These are phyloP conservation scores for Trichosporon coremiiforme DNA, from an alignment of 1,284 basidiomycete species.

Conservation along the genomic window DNA sequence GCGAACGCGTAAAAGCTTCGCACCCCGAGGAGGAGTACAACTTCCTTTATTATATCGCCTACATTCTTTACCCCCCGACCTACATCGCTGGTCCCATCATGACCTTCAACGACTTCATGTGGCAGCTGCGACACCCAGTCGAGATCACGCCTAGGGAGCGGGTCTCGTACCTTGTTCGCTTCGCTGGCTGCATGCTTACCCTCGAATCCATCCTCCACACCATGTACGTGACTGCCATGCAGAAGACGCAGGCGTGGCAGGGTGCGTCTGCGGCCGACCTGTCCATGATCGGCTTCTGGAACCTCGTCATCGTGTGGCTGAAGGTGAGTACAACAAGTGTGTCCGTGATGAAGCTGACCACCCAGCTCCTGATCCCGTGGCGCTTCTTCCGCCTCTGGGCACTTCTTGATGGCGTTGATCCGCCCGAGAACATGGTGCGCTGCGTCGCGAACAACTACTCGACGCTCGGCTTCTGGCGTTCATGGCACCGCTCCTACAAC, in stretches of 20 bases:
- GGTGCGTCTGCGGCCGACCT: slow-evolving; percentile 78
- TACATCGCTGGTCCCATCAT: slow-evolving; percentile 97
- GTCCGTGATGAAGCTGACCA: neutral
- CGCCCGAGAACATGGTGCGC: slow-evolving; percentile 97
- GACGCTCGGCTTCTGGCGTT: slow-evolving; percentile 87
- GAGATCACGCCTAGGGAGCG: slow-evolving; percentile 55
- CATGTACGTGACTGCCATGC: slow-evolving; percentile 97
- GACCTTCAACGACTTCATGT: slow-evolving; percentile 91
- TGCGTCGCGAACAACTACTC: slow-evolving; percentile 99
- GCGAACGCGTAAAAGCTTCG: slow-evolving; percentile 61
- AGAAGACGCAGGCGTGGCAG: slow-evolving; percentile 68
- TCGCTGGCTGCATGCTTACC: slow-evolving; percentile 70
- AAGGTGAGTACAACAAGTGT: slow-evolving; percentile 65
- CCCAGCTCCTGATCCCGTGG: slow-evolving; percentile 91
- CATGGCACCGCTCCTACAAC: slow-evolving; percentile 96
- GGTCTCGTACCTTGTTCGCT: slow-evolving; percentile 69
- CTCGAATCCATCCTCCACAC: slow-evolving; percentile 93
- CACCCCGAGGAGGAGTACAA: slow-evolving; percentile 62
- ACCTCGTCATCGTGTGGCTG: slow-evolving; percentile 92
- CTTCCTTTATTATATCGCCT: slow-evolving; percentile 68
- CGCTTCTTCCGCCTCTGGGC: slow-evolving; percentile 97
- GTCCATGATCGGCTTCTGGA: slow-evolving; percentile 96
- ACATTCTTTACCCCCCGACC: slow-evolving; percentile 84
- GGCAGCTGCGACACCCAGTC: slow-evolving; percentile 63
- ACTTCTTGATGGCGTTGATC: slow-evolving; percentile 81